Conservation (phyloP, 805 yeast genomes). For the Tetrapisispora fleetii region DNA sequence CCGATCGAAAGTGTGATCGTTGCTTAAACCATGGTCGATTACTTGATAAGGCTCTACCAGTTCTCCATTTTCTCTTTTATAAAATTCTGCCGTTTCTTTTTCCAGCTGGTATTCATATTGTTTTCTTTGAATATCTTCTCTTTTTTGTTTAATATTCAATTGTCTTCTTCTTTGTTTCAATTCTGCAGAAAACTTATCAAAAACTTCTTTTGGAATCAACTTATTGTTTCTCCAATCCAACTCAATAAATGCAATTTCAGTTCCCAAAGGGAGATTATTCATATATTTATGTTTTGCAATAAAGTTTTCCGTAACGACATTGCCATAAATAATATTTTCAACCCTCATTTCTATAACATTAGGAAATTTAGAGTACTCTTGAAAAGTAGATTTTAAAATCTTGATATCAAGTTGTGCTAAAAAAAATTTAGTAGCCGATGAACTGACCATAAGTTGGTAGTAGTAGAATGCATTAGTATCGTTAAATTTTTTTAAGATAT, state of each 20-base stretch:
- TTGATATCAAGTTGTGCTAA: slow-evolving; percentile 74
- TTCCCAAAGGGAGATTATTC: slow-evolving; percentile 75
- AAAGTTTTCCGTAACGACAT: slow-evolving; percentile 47
- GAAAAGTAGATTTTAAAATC: slow-evolving; percentile 54
- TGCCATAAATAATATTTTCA: slow-evolving; percentile 62
- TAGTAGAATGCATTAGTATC: slow-evolving; percentile 50
- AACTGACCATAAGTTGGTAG: slow-evolving; percentile 66
- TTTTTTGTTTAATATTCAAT: slow-evolving; percentile 38
- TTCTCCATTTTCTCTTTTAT: slow-evolving; percentile 46
- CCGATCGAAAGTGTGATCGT: not conserved
- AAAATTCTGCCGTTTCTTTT: slow-evolving; percentile 47
- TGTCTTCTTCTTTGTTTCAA: slow-evolving; percentile 46
- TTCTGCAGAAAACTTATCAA: slow-evolving; percentile 42
- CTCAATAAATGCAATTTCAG: slow-evolving; percentile 75
- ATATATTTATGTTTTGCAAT: slow-evolving; percentile 61
- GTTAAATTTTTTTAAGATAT: slow-evolving; percentile 19
- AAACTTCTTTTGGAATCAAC: slow-evolving; percentile 35
- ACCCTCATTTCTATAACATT: slow-evolving; percentile 47
- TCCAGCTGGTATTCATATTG: slow-evolving; percentile 52
- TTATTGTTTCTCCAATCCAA: slow-evolving; percentile 63
- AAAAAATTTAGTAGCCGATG: slow-evolving; percentile 51
- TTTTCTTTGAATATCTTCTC: slow-evolving; percentile 52
- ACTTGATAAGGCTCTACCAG: slow-evolving; percentile 3
- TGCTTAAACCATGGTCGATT: not conserved
- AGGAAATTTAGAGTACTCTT: slow-evolving; percentile 60